Evolutionary conservation across 2,329 filamentous ascomycete species (phyloP), one percentile per base, ranked within the genome.

Genomic region (Microdochium nivale): DNA sequence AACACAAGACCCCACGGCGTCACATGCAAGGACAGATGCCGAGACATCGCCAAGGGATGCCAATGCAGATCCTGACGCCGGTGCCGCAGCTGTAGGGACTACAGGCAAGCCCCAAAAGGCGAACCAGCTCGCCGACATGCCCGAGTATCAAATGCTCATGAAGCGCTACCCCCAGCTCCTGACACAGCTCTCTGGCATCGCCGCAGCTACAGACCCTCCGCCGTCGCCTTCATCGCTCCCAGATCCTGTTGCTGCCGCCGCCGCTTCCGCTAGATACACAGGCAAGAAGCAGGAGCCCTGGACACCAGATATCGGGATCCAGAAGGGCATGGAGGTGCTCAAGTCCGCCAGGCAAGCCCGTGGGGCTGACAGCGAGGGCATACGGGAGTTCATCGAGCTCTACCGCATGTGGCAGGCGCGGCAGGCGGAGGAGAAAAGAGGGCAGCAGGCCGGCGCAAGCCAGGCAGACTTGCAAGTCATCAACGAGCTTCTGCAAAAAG

Each of bases 351-450:
- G 77, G 52, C 68, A 70, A 30, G 70, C 73, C 27, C 70, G 74
- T 1, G 72, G 75, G n/a, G 73, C 77, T 56, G 76, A 77, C 52
- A 80, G 80, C 27, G 79, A 84, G 57, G 81, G 72, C 3, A 69
- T 86, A 27, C 69, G 77, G 50, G 82, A 84, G 63, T 86, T 82
- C 59, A 77, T 75, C 47, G 78, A 80, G 54, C 67, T 84, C 23
- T 72, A 85, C 19, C 59, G 82, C 32, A 67, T 82, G 23, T 66
- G 66, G 50, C 62, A 61, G 51, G 51, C 59, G 2, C 56, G 58
- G 49, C 53, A 56, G 43, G 65, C 67, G 44, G 59, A 59, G 14
- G 63, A 8, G 58, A 57, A 9, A 55, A 59, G 10, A 61, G 60
- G 14, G 55, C 51, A 2, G 19, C 40, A 21, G 40, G 23, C 40